Evolutionary conservation across 345 rosid species (phyloP).

Genomic region (Linum lewisii): DNA sequence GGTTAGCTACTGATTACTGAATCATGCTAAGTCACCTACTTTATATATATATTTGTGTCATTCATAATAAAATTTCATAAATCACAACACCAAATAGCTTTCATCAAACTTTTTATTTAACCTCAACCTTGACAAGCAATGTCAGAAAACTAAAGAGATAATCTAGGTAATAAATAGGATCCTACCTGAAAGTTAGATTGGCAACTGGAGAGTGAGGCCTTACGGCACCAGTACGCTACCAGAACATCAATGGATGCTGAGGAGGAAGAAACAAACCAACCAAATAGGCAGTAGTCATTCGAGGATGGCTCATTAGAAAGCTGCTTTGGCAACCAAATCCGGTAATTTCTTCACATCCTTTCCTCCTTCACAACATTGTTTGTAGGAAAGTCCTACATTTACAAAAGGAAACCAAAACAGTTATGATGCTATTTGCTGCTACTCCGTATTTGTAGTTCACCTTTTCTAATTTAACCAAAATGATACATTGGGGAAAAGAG

Average conservation of each 20-base stretch:
- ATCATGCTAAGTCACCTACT: neutral
- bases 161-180: neutral
- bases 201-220: conserved; percentile 23
- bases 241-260: conserved; percentile 58
- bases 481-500: too few species aligned
- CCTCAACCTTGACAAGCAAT: neutral
- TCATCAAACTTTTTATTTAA: too few species aligned
- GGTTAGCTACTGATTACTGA: neutral
- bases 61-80: too few species aligned
- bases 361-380: neutral
- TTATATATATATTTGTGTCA: too few species aligned
- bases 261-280: conserved; percentile 57
- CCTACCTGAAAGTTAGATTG: conserved; percentile 44
- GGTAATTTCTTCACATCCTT: conserved; percentile 16
- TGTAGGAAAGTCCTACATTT: neutral
- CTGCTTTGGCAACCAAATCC: conserved; percentile 32
- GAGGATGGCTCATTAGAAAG: conserved; percentile 18
- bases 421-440: neutral
- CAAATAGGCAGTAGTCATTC: conserved; percentile 38
- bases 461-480: too few species aligned
- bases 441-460: too few species aligned
- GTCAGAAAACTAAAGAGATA: neutral
- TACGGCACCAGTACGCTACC: conserved; percentile 41
- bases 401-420: neutral
- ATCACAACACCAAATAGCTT: neutral